Evolutionary conservation across 179 eudicot species (phyloP), one percentile per base, ranked within the genome.

Genomic region (Carnegiea gigantea): DNA sequence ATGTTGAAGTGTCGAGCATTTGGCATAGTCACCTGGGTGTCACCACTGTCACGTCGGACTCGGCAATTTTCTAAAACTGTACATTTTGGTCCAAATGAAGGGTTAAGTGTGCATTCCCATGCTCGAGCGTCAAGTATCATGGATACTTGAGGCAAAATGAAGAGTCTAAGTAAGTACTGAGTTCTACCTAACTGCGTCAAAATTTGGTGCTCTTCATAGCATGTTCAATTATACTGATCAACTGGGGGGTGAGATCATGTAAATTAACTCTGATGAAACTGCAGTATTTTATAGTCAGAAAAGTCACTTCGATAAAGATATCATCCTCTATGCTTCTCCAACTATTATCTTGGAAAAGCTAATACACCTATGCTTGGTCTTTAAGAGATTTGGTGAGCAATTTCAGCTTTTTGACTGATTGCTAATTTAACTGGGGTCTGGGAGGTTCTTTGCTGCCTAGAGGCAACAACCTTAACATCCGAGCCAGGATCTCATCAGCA

Each of bases 371-470:
- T 57, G 23, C 23, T 57, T 23, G 68, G 30, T n/a, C 26, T 62
- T 62, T 23, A 6, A 24, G 30, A 62, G 68, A 21, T 62, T 6
- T 23, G 1, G 30, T 62, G 23, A 57, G 23, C 62, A 17, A 57
- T 40, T 40, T 40, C 53, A 57, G 62, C 62, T 57, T 7, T 57
- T 18, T 57, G 62, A 57, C 62, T 57, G 8, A 57, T 18, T 57
- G 62, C 21, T 57, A 6, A 20, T 57, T 57, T 57, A 62, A 62
- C 65, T 60, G 65, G 65, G 65, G 65, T 60, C 17, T 60, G 26
- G 65, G 65, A 60, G 65, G 65, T 60, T 60, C 65, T 60, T 60
- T 51, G 57, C 57, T 51, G 15, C 57, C 57, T 51, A 51, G 57
- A 51, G 57, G 57, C 44, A 40, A 0, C 9, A 40, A 40, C 44